Conservation (phyloP, 805 yeast species). For the Starmerella gropengiesseri region DNA sequence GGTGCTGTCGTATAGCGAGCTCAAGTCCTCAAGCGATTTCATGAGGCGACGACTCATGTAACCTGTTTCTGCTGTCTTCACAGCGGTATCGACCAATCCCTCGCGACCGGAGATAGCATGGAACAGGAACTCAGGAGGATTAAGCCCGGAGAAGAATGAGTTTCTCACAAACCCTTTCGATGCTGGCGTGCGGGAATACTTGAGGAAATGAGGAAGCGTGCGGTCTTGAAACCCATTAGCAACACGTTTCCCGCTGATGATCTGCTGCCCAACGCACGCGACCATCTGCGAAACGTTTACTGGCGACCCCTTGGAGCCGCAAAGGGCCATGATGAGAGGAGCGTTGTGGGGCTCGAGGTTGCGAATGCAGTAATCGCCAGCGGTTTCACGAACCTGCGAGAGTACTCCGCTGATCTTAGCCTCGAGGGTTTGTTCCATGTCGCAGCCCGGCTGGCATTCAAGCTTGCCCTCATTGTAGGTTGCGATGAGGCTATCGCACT, state of each 20-base stretch:
- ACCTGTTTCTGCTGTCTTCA: constrained; percentile 98
- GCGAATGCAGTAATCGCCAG: constrained; percentile 92
- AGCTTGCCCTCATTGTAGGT: constrained; percentile 71
- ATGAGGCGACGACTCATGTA: constrained; percentile 95
- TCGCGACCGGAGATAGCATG: constrained; percentile 99
- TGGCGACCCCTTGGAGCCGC: constrained; percentile 98
- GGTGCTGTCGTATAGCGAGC: constrained; percentile 84
- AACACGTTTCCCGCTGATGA: constrained; percentile 96
- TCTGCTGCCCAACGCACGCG: constrained; percentile 95
- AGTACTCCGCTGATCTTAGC: constrained; percentile 93
- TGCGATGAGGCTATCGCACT: constrained; percentile 83
- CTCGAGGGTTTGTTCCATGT: constrained; percentile 95
- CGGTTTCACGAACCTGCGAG: constrained; percentile 97
- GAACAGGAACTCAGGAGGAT: constrained; percentile 94
- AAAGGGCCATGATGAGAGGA: constrained; percentile 96
- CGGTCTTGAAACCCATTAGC: constrained; percentile 99
- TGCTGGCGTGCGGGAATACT: constrained; percentile 93
- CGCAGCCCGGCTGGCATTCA: constrained; percentile 98
- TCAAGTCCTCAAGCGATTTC: constrained; percentile 94
- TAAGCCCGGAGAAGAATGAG: constrained; percentile 84
- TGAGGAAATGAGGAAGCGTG: constrained; percentile 91
- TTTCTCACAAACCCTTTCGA: constrained; percentile 96
- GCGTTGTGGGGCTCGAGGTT: constrained; percentile 87
- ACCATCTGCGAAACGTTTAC: constrained; percentile 98
- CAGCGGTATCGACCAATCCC: constrained; percentile 98